phyloP scores from a whole-genome alignment of 495 filamentous ascomycete genomes.

The Penicillium arizonense region DNA sequence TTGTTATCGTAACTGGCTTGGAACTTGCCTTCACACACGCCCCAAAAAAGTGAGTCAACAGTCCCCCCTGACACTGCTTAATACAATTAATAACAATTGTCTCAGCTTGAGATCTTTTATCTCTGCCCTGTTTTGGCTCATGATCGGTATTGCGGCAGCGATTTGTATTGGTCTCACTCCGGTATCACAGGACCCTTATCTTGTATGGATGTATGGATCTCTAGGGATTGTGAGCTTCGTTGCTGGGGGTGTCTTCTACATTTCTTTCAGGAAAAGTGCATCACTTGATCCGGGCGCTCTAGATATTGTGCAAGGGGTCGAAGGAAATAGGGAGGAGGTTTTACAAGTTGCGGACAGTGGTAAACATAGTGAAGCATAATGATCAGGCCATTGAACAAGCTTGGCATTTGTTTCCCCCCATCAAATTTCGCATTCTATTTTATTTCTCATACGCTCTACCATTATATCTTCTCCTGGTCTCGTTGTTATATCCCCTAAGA shows the following conservation, averaged over 20 bases:
- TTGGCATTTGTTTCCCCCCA: no score
- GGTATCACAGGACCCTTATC: conserved; percentile 27
- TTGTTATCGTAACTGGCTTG: conserved; percentile 52
- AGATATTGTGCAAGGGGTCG: background rate
- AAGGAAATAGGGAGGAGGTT: background rate
- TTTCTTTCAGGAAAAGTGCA: conserved; percentile 9
- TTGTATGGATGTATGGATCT: conserved; percentile 55
- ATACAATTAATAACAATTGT: background rate
- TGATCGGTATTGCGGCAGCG: conserved; percentile 22
- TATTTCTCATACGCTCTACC: no score
- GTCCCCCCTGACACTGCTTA: no score
- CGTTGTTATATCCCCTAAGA: no score
- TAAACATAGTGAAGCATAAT: background rate
- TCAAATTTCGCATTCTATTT: no score
- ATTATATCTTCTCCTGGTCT: no score
- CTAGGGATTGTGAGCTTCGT: conserved; percentile 18
- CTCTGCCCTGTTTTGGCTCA: conserved; percentile 26
- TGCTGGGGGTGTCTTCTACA: conserved; percentile 12
- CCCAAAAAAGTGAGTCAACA: conserved; percentile 12
- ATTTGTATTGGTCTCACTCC: conserved; percentile 30
- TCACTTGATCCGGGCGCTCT: background rate
- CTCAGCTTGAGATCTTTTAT: conserved; percentile 27
- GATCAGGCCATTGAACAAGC: no score
- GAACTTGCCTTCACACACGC: conserved; percentile 44
- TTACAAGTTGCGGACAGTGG: background rate